phyloP scores from a whole-genome alignment of 192 early-diverging fungal species.

The Linnemannia hyalina region DNA sequence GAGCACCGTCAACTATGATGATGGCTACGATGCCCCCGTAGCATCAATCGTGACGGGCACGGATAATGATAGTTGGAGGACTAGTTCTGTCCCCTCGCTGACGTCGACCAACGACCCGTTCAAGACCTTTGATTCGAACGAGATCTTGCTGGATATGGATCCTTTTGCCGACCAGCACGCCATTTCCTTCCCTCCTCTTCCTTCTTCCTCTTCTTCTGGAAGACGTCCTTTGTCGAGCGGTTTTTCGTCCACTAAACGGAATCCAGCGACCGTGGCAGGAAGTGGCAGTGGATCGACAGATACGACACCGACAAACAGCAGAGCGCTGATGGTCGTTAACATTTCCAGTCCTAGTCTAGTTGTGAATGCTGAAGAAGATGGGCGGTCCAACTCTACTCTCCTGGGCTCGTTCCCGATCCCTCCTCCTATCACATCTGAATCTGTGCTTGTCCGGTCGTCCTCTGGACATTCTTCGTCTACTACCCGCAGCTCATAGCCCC shows the following conservation, averaged over 20 bases:
- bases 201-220: too few species aligned
- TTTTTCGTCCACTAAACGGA: background rate
- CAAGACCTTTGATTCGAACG: conserved; percentile 53
- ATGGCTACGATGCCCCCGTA: background rate
- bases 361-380: background rate
- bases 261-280: background rate
- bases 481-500: background rate
- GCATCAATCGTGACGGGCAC: background rate
- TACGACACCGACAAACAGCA: background rate
- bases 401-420: conserved; percentile 38
- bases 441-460: background rate
- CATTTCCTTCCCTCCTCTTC: background rate
- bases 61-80: conserved; percentile 1
- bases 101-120: conserved; percentile 52
- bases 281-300: background rate
- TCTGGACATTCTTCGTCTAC: background rate
- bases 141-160: conserved; percentile 13
- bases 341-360: background rate
- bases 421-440: conserved; percentile 6
- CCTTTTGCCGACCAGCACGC: conserved; percentile 28
- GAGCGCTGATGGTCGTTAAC: background rate
- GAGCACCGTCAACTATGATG: conserved; percentile 8
- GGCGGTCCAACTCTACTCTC: conserved; percentile 27
- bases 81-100: conserved; percentile 48
- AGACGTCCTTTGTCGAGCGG: background rate